Evolutionary conservation across 2,329 filamentous ascomycete genomes (phyloP), one percentile per base, ranked within the genome.

Genomic region (Talaromyces funiculosus): DNA sequence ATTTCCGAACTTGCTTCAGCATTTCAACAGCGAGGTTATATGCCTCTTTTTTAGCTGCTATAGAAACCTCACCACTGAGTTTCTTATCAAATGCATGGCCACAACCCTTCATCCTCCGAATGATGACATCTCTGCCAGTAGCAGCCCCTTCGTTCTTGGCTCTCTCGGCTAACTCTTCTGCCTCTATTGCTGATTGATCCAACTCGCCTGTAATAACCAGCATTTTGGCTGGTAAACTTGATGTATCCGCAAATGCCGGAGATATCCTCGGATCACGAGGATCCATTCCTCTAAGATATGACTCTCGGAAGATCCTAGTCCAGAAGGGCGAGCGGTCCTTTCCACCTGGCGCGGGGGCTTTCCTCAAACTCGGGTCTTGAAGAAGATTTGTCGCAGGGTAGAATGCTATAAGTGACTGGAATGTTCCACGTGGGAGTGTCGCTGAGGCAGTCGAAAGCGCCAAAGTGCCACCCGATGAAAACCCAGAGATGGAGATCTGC

Each of bases 391-490:
- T 62, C 4, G 64, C 60, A 2, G 71, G 68, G 51, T 75, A 74
- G 57, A 76, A 70, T 1, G 72, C 69, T 26, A 77, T 40, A 16
- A 55, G 73, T 54, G 3, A 58, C 67, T 55, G 60, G 64, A 29
- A 63, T 33, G 31, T 53, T 68, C 67, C 43, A 61, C 64, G 6
- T 69, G 67, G 56, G 70, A 76, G 16, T 66, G 60, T 49, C 35
- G 35, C 66, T 54, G 68, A 68, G 1, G 71, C 66, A 1, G 71
- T 65, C 0, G 69, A 70, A 4, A 79, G 67, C 0, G 72, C 72
- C 12, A 79, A 67, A 45, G 72, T 77, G 0, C 57, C 77, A 2
- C 77, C 77, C 0, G 77, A 72, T 45, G 73, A 77, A 77, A 79
- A 60, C 8, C 77, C 77, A 1, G 69, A 72, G 1, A 78, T 59